phyloP scores from a whole-genome alignment of 2,329 filamentous ascomycete genomes.

The Trichoderma koningii region DNA sequence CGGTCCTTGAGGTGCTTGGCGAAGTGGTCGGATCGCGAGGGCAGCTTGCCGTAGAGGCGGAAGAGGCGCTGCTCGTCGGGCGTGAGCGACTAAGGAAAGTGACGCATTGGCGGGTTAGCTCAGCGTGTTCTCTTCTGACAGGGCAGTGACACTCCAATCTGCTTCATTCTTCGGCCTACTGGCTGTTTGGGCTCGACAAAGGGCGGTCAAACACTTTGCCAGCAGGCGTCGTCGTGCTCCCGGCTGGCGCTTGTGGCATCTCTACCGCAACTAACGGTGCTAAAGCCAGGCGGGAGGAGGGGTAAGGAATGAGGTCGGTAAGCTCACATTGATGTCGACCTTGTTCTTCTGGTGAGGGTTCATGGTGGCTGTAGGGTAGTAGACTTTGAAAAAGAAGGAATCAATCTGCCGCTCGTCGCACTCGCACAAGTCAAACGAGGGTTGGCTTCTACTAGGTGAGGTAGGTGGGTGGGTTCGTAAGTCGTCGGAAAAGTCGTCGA shows the following conservation, averaged over 20 bases:
- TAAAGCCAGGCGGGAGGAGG: slow-evolving; percentile 5
- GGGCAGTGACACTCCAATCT: neutral
- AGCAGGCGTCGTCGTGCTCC: neutral
- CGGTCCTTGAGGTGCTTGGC: slow-evolving; percentile 99
- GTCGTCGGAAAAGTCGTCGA: slow-evolving; percentile 4
- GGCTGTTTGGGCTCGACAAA: neutral
- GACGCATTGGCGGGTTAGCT: slow-evolving; percentile 13
- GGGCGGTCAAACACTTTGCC: neutral
- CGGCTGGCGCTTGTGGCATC: neutral
- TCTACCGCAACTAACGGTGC: slow-evolving; percentile 12
- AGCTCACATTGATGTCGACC: slow-evolving; percentile 82
- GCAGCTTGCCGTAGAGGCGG: slow-evolving; percentile 96
- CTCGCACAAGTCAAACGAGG: slow-evolving; percentile 5
- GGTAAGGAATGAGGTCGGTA: neutral
- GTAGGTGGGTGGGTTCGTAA: neutral
- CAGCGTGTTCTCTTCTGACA: neutral
- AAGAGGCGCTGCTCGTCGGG: slow-evolving; percentile 96
- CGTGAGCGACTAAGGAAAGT: slow-evolving; percentile 72
- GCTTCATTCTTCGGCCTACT: neutral
- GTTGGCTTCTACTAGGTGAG: neutral
- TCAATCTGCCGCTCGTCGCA: slow-evolving; percentile 2
- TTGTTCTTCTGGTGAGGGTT: slow-evolving; percentile 99
- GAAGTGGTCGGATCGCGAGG: slow-evolving; percentile 92
- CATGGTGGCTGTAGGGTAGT: slow-evolving; percentile 56
- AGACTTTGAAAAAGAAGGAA: neutral